Conservation (phyloP, 164 flowering plant species). For the Hamamelis virginiana region DNA sequence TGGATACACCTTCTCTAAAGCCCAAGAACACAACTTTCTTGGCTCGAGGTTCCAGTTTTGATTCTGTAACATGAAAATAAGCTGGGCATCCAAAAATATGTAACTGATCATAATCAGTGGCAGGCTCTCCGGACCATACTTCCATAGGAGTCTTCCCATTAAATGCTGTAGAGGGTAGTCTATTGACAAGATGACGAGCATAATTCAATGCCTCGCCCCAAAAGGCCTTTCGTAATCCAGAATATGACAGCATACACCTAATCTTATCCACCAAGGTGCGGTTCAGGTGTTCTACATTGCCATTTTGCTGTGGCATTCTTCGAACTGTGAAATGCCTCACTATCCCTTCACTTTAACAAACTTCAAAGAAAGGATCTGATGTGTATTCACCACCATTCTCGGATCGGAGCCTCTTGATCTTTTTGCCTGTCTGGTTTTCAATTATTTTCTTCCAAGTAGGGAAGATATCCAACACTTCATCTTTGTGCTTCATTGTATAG, state of each 20-base stretch:
- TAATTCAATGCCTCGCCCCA: neutral
- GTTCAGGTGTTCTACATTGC: neutral
- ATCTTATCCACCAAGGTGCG: neutral
- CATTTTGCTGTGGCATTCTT: neutral
- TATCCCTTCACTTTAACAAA: conserved; percentile 3
- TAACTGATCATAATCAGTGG: neutral
- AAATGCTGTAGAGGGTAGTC: too few relatives aligned
- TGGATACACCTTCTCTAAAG: too few relatives aligned
- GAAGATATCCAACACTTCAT: conserved; percentile 11
- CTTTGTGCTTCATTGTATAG: conserved; percentile 2
- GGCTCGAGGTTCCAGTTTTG: too few relatives aligned
- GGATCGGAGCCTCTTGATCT: conserved; percentile 13
- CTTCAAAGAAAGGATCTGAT: conserved; percentile 2
- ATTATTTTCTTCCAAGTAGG: conserved; percentile 18
- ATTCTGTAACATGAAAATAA: too few relatives aligned
- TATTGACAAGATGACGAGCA: too few relatives aligned
- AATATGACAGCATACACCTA: neutral
- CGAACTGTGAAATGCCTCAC: conserved; percentile 15
- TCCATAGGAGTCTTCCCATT: neutral
- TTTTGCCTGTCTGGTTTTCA: conserved; percentile 14
- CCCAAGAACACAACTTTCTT: too few relatives aligned
- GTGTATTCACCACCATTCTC: conserved; percentile 6
- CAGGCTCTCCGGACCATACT: neutral
- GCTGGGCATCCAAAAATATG: neutral
- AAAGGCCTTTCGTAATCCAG: neutral